phyloP scores from a whole-genome alignment of 148 eudicot species.

The Fagopyrum tataricum region DNA sequence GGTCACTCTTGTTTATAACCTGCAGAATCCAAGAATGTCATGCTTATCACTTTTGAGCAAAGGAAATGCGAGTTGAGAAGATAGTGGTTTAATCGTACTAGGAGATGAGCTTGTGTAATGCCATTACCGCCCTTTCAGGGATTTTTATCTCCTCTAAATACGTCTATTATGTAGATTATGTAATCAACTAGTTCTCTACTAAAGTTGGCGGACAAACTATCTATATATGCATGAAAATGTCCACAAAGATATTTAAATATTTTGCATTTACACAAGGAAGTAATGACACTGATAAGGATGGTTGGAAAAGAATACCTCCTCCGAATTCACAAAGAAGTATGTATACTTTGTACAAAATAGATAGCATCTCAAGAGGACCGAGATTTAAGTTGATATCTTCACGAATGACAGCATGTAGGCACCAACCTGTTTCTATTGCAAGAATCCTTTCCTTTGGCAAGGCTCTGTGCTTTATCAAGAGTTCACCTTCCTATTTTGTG shows the following conservation, averaged over 20 bases:
- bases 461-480: constrained; percentile 86
- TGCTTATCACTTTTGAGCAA: not conserved
- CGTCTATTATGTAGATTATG: constrained; percentile 91
- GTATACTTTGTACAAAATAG: constrained; percentile 75
- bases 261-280: too few relatives aligned
- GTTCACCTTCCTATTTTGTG: constrained; percentile 97
- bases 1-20: constrained; percentile 95
- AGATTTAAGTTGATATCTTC: constrained; percentile 98
- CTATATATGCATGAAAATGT: constrained; percentile 28
- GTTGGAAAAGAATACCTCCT: constrained; percentile 52
- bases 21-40: constrained; percentile 17
- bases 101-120: constrained; percentile 96
- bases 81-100: constrained; percentile 30
- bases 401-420: constrained; percentile 97
- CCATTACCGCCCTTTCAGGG: constrained; percentile 99
- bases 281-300: not conserved
- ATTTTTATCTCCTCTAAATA: constrained; percentile 91
- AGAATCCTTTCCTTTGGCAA: constrained; percentile 94
- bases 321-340: constrained; percentile 97
- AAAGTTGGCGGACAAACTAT: constrained; percentile 94
- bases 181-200: constrained; percentile 96
- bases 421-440: constrained; percentile 97
- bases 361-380: constrained; percentile 94
- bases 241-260: not conserved
- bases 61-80: not conserved